Evolutionary conservation across 2,329 filamentous ascomycete genomes (phyloP).

Genomic region (Ophiosphaerella herpotricha): DNA sequence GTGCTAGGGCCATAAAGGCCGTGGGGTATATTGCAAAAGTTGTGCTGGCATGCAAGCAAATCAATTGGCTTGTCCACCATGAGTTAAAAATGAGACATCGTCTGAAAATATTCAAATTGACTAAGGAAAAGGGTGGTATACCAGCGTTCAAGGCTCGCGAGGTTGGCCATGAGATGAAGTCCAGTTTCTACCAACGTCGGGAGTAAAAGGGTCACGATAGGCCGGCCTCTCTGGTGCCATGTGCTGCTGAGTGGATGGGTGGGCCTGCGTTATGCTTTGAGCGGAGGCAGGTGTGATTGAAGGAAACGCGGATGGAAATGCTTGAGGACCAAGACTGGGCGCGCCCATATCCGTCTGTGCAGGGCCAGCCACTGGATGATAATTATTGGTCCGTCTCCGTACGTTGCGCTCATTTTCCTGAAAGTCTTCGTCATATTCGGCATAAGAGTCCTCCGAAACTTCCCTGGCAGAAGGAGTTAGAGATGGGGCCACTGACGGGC

Average conservation of each 20-base stretch:
- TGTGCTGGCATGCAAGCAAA: neutral
- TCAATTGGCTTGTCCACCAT: neutral
- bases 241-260: constrained; percentile 8
- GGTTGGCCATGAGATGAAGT: constrained; percentile 11
- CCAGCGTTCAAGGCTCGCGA: constrained; percentile 9
- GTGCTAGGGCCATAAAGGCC: too few relatives aligned
- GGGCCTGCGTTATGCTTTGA: constrained; percentile 14
- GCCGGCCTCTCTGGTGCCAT: neutral
- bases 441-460: constrained; percentile 39
- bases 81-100: neutral
- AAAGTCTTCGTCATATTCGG: constrained; percentile 36
- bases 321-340: constrained; percentile 21
- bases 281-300: constrained; percentile 21
- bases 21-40: neutral
- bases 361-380: constrained; percentile 36
- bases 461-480: constrained; percentile 32
- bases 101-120: neutral
- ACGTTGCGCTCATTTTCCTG: constrained; percentile 43
- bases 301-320: constrained; percentile 26
- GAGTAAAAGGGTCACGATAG: constrained; percentile 21
- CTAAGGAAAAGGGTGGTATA: neutral
- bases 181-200: constrained; percentile 26
- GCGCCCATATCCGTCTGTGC: constrained; percentile 25
- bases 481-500: constrained; percentile 36
- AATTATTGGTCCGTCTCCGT: constrained; percentile 43